Percentiles rank a stretch among this genome's conserved stretches.
phyloP scores from a whole-genome alignment of 2,329 filamentous ascomycete species.

The Tolypocladium ovalisporum region DNA sequence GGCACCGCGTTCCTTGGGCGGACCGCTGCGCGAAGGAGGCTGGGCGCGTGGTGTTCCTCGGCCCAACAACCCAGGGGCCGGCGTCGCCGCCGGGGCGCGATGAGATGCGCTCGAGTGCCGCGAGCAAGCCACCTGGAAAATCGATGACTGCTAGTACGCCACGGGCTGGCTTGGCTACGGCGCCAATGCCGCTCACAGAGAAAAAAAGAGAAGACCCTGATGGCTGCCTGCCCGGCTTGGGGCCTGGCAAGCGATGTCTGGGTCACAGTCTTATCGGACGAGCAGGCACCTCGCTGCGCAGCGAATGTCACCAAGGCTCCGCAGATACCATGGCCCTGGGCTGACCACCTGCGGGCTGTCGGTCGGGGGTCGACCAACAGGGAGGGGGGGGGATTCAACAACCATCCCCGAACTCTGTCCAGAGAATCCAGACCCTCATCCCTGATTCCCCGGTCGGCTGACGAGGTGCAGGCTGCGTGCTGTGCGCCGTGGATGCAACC shows the following conservation, averaged over 20 bases:
- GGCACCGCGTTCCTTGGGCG: neutral
- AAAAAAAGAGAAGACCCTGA: neutral
- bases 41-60: neutral
- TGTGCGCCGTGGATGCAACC: neutral
- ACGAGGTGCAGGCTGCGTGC: neutral
- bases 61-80: neutral
- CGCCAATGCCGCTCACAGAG: neutral
- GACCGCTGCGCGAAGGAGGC: neutral
- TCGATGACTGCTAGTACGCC: no score
- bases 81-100: neutral
- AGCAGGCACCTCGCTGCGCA: no score
- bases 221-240: no score
- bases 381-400: neutral
- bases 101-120: neutral
- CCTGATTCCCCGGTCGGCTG: neutral
- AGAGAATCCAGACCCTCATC: neutral
- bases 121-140: neutral
- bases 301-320: neutral
- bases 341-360: neutral
- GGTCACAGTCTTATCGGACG: neutral
- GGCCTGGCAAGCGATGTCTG: no score
- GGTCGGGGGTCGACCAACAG: neutral
- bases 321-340: neutral
- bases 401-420: neutral
- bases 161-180: neutral